These are phyloP conservation scores for Trichoderma virens DNA, from an alignment of 495 filamentous ascomycete genomes.

Conservation along the genomic window DNA sequence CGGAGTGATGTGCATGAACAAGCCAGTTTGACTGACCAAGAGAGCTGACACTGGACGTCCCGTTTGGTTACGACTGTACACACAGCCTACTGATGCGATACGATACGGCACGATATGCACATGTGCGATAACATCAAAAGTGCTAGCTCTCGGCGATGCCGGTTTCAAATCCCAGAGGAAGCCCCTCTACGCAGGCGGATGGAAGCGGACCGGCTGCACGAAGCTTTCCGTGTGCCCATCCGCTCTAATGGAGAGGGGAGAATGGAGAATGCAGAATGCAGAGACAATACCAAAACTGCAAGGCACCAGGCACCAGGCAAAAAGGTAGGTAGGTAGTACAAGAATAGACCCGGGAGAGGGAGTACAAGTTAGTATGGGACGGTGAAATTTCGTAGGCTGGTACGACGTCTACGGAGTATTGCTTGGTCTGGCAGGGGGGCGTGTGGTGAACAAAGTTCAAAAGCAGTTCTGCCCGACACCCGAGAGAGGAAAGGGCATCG, in stretches of 20 bases:
- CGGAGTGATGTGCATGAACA: too few relatives aligned
- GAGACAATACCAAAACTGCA: neutral
- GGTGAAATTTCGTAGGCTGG: neutral
- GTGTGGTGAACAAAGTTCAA: neutral
- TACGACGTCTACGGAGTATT: too few relatives aligned
- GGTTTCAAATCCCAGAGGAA: neutral
- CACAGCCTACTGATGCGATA: neutral
- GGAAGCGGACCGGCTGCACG: neutral
- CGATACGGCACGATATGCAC: neutral
- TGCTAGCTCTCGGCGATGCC: neutral
- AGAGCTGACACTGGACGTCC: too few relatives aligned
- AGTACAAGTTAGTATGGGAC: neutral
- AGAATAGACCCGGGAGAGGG: neutral
- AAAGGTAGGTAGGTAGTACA: neutral
- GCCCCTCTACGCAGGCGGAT: neutral
- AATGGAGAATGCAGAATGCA: too few relatives aligned
- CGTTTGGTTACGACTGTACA: too few relatives aligned
- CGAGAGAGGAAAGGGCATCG: neutral
- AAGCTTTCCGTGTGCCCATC: neutral
- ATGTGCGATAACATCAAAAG: neutral
- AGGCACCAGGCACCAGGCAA: constrained; percentile 5
- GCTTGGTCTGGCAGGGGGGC: neutral
- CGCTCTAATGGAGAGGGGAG: neutral
- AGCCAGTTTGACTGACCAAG: too few relatives aligned
- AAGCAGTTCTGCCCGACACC: neutral